Evolutionary conservation across 2,329 filamentous ascomycete species (phyloP), one percentile per base, ranked within the genome.

Genomic region (Colletotrichum trifolii): DNA sequence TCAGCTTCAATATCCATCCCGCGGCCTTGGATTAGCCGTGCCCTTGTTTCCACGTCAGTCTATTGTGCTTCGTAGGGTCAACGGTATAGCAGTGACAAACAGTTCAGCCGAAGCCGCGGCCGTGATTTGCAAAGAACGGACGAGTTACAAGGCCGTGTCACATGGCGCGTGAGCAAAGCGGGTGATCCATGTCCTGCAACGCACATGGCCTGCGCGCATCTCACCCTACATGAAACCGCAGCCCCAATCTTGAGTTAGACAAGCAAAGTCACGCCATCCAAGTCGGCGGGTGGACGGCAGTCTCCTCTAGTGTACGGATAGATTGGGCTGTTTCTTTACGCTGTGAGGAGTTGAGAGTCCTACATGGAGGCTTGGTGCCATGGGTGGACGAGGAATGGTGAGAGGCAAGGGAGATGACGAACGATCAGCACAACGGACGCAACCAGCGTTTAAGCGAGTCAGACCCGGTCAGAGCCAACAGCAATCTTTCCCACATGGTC

Each of bases 261-360:
- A 48, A 56, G 47, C 58, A 50, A 43, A 55, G 52, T 56, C 62
- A 65, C 58, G 52, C 47, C 58, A 65, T 65, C 62, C 62, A 25
- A 25, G 25, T 25, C 25, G 3, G 25, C 25, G 25, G 25, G 25
- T 25, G 25, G 25, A 25, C 3, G 25, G 25, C 25, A 25, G 25
- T 25, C 25, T 25, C 4, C 25, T 25, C 25, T 25, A 25, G 3
- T 25, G 25, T 25, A 3, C 42, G 47, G 62, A 17, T 36, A 42
- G 11, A 38, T 46, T 50, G 12, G 56, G 56, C 47, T 59, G 56
- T 52, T 59, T 59, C 46, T 52, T 25, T 15, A 39, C 45, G 45
- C 25, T 25, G 25, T 25, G 4, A 25, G 25, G 25, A 25, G 4
- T 25, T 25, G 25, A 25, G 25, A 25, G 25, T 25, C 3, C 4